Evolutionary conservation across 495 filamentous ascomycete species (phyloP), one percentile per base, ranked within the genome.

Genomic region (Penicillium steckii): DNA sequence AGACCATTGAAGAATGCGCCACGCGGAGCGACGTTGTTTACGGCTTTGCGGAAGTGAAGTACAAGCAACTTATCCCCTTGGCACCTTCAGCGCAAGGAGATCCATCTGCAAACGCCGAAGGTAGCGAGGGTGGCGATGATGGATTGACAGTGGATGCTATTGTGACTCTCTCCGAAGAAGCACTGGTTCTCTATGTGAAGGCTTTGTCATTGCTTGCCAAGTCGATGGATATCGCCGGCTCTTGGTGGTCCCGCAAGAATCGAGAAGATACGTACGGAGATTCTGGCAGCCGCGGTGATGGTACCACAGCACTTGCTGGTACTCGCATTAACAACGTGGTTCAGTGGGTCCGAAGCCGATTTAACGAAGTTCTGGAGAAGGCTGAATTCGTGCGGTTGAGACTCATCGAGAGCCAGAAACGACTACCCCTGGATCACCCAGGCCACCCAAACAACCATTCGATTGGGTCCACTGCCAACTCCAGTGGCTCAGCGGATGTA

Each of bases 31-130:
- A 98, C 64, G 92, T 97, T 25, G 91, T 98, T 1, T 97, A 89
- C 65, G 90, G 90, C 18, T 97, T 97, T 70, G 94, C 94, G 8
- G 94, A 97, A 69, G 92, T 98, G 53, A 98, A 98, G 71, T 97
- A 93, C 73, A 94, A 94, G 69, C 94, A 98, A 63, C 80, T 98
- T 26, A 81, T 97, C 10, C 94, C 94, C 4, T 67, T 94, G 21
- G 85, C 89, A 4, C 94, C 93, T 12, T 91, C 87, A 0, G 83
- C 81, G 56, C 71, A 80, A 49, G 61, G 73, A 23, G 80, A 82
- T 13, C 68, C 67, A 38, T 47, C 53, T 30, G 69, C 77, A 19
- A 80, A 82, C 10, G 44, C 52, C 41, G 62, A 68, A 25, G 46
- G 58, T 25, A 44, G 55, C 18, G 67, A 74, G 38, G 41, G 55